Conservation (phyloP, 176 grass and related monocot genomes). For the Hsuehochloa calcarea region DNA sequence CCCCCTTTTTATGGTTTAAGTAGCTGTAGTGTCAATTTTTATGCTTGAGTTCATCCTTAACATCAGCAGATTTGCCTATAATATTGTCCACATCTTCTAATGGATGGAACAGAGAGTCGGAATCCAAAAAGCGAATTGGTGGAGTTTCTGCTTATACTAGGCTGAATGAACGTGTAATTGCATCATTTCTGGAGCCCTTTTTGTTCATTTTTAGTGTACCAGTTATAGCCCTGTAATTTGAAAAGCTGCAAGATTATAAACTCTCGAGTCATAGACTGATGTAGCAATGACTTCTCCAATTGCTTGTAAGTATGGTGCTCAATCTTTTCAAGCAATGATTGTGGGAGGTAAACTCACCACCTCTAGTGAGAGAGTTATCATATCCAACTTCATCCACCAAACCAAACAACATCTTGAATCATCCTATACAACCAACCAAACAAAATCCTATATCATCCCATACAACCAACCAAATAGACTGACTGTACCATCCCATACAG, state of each 20-base stretch:
- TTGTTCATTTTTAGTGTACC: not conserved
- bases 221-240: not conserved
- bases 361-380: too few relatives aligned
- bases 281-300: not conserved
- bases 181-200: not conserved
- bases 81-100: conserved; percentile 95
- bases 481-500: too few relatives aligned
- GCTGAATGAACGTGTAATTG: not conserved
- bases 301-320: not conserved
- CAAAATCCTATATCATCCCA: too few relatives aligned
- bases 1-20: not conserved
- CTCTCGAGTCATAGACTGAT: not conserved
- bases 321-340: not conserved
- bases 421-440: too few relatives aligned
- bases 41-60: conserved; percentile 45
- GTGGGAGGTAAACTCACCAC: too few relatives aligned
- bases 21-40: conserved; percentile 4
- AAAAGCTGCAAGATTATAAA: not conserved
- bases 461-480: too few relatives aligned
- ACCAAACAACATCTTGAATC: too few relatives aligned
- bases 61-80: conserved; percentile 75
- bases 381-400: too few relatives aligned
- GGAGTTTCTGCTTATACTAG: not conserved
- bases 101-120: conserved; percentile 21
- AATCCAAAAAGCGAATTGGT: not conserved